Base-by-base conservation (phyloP, 495 filamentous ascomycete species). In the Tuber umbilicatum region DNA sequence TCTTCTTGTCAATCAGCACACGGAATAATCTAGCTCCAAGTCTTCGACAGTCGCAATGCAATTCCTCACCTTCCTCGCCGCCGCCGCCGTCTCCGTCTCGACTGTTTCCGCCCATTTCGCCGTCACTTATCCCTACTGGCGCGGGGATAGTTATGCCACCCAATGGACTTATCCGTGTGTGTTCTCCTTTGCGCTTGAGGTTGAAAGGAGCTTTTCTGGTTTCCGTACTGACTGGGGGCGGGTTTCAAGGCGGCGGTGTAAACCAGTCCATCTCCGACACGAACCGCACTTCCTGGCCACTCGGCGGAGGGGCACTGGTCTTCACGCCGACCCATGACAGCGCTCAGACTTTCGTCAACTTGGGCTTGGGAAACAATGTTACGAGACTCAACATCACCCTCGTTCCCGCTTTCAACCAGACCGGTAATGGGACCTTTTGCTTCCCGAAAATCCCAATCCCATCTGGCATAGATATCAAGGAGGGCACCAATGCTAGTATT, bases 211-310 rank as follows among this genome's bases (percentile, higher is more conserved):
- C 31, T 17, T 5, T 37, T 19, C 41, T 10, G 19, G 38, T 55
- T 40, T 40, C 38, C 9, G 4, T n/a, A 14, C 17, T 73, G 19
- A 50, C 67, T 35, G 47, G 38, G 3, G 14, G 23, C 27, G 50
- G 12, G 55, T 35, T 5, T 41, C 60, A 70, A 90, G 89, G 89
- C 82, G 89, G 85, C 67, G 86, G 86, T 68, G 86, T 90, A 23
- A 83, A 86, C 72, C 83, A 85, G 77, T 82, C 84, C 70, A 74
- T 79, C 39, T 76, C 81, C 37, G 81, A 73, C 73, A 82, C 78
- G 69, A 89, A 90, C 83, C 87, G 87, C 55, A 91, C 89, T 55
- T 83, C 86, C 60, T 91, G 90, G 90, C 88, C 89, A 7, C 77
- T 89, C 9, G 82, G 77, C 16, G 88, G 88, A 50, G 90, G 89